These are phyloP conservation scores for Pseudotulostoma volvatum DNA, from an alignment of 495 filamentous ascomycete species.

Conservation along the genomic window DNA sequence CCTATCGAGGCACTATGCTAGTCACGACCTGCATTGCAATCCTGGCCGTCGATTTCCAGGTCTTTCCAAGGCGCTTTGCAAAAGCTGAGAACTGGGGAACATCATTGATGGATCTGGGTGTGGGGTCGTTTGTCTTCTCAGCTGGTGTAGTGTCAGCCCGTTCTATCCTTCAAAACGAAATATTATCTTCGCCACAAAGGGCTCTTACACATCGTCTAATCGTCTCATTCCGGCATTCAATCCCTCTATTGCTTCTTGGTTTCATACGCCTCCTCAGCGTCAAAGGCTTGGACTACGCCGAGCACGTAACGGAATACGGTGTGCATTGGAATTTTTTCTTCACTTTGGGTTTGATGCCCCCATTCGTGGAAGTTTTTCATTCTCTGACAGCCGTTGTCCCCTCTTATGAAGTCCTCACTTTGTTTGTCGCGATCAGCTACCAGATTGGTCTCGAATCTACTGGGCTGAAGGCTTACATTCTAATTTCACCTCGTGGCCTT, in stretches of 20 bases:
- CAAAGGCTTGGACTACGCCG: constrained; percentile 88
- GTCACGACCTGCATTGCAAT: constrained; percentile 85
- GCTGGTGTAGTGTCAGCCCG: constrained; percentile 84
- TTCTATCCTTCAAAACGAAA: constrained; percentile 57
- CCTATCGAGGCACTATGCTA: constrained; percentile 82
- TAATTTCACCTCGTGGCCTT: constrained; percentile 58
- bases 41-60: constrained; percentile 86
- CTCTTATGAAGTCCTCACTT: constrained; percentile 54
- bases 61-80: constrained; percentile 87
- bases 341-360: constrained; percentile 75
- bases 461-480: constrained; percentile 61
- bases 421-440: constrained; percentile 48
- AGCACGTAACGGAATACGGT: constrained; percentile 95
- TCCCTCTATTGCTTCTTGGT: constrained; percentile 70
- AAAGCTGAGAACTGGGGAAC: constrained; percentile 98
- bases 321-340: constrained; percentile 99
- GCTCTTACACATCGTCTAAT: constrained; percentile 39
- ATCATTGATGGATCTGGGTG: constrained; percentile 93
- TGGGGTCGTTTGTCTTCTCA: constrained; percentile 95
- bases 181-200: constrained; percentile 19
- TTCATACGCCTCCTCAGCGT: constrained; percentile 70
- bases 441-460: constrained; percentile 63
- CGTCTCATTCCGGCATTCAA: constrained; percentile 54
- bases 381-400: constrained; percentile 39
- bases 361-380: constrained; percentile 78